Evolutionary conservation across 805 yeast genomes (phyloP).

Genomic region (Candida pseudoglaebosa): DNA sequence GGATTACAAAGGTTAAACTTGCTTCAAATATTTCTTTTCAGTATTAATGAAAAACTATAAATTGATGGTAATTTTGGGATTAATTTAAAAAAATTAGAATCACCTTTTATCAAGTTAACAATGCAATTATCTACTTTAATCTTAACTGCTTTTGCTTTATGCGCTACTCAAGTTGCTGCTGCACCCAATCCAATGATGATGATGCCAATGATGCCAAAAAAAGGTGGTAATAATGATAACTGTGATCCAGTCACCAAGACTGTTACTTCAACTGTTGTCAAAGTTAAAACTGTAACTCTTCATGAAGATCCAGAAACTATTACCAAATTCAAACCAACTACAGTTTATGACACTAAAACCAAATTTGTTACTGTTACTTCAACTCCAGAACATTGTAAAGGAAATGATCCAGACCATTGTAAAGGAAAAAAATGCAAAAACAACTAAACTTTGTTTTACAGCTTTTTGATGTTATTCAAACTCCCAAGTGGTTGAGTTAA

Average conservation of each 20-base stretch:
- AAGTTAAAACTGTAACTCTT: neutral
- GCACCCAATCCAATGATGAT: neutral
- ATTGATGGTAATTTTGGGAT: no score
- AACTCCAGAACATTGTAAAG: neutral
- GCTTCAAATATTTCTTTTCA: no score
- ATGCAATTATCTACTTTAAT: constrained; percentile 3
- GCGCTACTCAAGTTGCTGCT: constrained; percentile 3
- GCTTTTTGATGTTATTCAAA: neutral
- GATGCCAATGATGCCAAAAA: constrained; percentile 5
- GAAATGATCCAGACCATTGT: neutral
- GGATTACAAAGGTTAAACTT: no score
- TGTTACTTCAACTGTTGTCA: neutral
- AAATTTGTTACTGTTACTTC: constrained; percentile 2
- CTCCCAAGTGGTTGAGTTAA: constrained; percentile 5
- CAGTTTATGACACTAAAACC: constrained; percentile 3
- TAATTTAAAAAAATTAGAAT: no score
- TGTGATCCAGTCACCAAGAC: neutral
- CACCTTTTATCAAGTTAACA: no score
- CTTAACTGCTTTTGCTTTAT: constrained; percentile 2
- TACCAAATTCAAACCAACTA: no score
- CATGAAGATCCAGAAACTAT: neutral
- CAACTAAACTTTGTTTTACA: neutral
- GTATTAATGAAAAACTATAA: no score
- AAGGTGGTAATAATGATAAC: neutral
- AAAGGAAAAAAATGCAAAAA: neutral